phyloP scores from a whole-genome alignment of 1,284 basidiomycete species.

The Singerocomus rubriflavus region DNA sequence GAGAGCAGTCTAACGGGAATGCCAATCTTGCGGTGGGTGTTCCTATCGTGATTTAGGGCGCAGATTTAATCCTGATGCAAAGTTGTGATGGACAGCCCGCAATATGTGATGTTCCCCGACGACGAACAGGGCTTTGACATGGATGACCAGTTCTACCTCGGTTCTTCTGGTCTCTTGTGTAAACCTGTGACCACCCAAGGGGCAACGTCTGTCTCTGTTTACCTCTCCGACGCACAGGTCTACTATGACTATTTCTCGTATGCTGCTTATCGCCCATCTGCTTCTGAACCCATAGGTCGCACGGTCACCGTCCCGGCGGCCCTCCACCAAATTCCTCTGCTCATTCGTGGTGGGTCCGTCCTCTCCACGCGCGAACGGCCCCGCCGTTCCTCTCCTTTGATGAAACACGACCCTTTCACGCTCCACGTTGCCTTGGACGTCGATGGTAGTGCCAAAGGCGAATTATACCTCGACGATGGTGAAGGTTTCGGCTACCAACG shows the following conservation, averaged over 20 bases:
- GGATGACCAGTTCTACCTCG: constrained; percentile 95
- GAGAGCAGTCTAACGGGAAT: constrained; percentile 78
- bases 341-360: constrained; percentile 92
- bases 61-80: constrained; percentile 1
- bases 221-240: constrained; percentile 87
- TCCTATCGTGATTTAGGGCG: not conserved
- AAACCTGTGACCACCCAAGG: constrained; percentile 87
- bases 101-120: constrained; percentile 90
- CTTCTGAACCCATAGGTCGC: constrained; percentile 7
- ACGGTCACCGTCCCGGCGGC: constrained; percentile 73
- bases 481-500: constrained; percentile 76
- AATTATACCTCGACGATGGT: constrained; percentile 96
- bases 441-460: constrained; percentile 65
- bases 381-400: constrained; percentile 81
- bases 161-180: constrained; percentile 84
- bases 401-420: constrained; percentile 93
- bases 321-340: constrained; percentile 78
- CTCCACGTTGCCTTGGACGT: constrained; percentile 80
- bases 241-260: constrained; percentile 94
- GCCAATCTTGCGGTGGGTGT: constrained; percentile 70
- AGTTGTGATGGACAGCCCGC: constrained; percentile 58
- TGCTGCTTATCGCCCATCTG: constrained; percentile 20
- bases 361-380: constrained; percentile 85
- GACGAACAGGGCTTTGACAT: constrained; percentile 83
- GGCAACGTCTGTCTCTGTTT: constrained; percentile 70